These are phyloP conservation scores for Oryza rufipogon DNA, from an alignment of 176 grass and related monocot genomes.

Conservation along the genomic window DNA sequence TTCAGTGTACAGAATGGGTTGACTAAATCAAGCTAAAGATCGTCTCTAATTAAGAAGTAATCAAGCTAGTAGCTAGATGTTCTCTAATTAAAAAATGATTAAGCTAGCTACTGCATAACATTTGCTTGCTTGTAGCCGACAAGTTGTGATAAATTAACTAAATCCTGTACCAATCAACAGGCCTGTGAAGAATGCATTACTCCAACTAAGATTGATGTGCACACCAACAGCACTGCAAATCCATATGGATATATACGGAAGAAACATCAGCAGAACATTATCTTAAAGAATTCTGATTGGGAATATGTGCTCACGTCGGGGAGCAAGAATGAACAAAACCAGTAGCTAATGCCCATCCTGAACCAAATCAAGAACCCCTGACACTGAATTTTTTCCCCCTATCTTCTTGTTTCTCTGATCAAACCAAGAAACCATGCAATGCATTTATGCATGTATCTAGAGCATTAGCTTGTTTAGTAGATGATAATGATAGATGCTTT, in stretches of 20 bases:
- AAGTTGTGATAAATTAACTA: slow-evolving; percentile 37
- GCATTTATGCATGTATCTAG: slow-evolving; percentile 15
- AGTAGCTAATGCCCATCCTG: neutral
- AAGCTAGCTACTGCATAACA: neutral
- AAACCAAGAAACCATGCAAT: slow-evolving; percentile 33
- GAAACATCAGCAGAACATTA: slow-evolving; percentile 25
- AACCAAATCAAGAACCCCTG: slow-evolving; percentile 31
- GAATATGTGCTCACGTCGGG: slow-evolving; percentile 23
- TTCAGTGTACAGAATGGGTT: slow-evolving; percentile 33
- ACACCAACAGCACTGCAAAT: slow-evolving; percentile 37
- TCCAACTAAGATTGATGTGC: slow-evolving; percentile 15
- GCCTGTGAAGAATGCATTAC: neutral
- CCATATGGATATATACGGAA: neutral
- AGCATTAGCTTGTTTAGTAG: slow-evolving; percentile 14
- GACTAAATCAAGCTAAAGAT: slow-evolving; percentile 36
- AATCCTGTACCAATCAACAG: slow-evolving; percentile 5
- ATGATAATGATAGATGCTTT: slow-evolving; percentile 26
- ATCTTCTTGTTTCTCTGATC: neutral
- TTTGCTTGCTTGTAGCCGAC: slow-evolving; percentile 30
- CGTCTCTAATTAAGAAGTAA: slow-evolving; percentile 4
- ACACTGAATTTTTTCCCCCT: neutral
- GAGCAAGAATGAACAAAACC: slow-evolving; percentile 33
- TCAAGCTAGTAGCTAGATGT: slow-evolving; percentile 12
- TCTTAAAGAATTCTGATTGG: slow-evolving; percentile 2
- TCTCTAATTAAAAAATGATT: slow-evolving; percentile 6